These are phyloP conservation scores for Lignosus rhinocerotis DNA, from an alignment of 1,284 basidiomycete species.

Conservation along the genomic window DNA sequence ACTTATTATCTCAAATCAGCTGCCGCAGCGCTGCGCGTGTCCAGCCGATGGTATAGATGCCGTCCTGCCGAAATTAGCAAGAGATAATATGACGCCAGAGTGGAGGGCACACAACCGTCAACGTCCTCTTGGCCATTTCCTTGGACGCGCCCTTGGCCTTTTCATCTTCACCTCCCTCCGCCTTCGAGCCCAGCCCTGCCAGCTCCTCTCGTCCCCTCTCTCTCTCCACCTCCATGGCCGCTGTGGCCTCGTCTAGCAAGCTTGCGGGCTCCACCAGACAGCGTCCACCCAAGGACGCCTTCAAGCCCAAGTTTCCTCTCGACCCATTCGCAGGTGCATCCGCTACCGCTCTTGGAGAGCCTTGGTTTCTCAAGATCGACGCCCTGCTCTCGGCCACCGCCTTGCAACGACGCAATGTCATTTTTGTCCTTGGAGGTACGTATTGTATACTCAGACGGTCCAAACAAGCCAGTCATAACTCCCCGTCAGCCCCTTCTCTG, in stretches of 20 bases:
- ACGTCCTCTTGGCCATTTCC: neutral
- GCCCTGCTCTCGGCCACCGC: conserved; percentile 28
- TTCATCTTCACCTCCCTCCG: neutral
- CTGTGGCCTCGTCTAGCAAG: conserved; percentile 22
- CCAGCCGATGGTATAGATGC: conserved; percentile 2
- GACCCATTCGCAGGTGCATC: conserved; percentile 45
- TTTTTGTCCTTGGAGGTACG: conserved; percentile 54
- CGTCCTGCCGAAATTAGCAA: conserved; percentile 9
- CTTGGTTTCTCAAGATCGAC: conserved; percentile 39
- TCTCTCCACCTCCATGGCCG: conserved; percentile 7
- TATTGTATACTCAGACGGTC: neutral
- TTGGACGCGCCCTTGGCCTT: neutral
- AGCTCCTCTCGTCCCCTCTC: neutral
- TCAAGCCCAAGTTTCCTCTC: conserved; percentile 49
- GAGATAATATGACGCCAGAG: conserved; percentile 22
- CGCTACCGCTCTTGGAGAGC: conserved; percentile 30
- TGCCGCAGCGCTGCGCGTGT: conserved; percentile 7
- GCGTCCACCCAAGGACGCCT: conserved; percentile 36
- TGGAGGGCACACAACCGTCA: conserved; percentile 10
- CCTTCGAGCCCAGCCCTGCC: neutral
- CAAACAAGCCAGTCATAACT: neutral
- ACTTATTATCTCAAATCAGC: neutral
- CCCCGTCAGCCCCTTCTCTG: conserved; percentile 37
- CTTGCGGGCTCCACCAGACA: conserved; percentile 5
- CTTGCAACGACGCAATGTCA: conserved; percentile 38